These are phyloP conservation scores for Rhynchospora breviuscula DNA, from an alignment of 176 grass and related monocot species.

Conservation along the genomic window DNA sequence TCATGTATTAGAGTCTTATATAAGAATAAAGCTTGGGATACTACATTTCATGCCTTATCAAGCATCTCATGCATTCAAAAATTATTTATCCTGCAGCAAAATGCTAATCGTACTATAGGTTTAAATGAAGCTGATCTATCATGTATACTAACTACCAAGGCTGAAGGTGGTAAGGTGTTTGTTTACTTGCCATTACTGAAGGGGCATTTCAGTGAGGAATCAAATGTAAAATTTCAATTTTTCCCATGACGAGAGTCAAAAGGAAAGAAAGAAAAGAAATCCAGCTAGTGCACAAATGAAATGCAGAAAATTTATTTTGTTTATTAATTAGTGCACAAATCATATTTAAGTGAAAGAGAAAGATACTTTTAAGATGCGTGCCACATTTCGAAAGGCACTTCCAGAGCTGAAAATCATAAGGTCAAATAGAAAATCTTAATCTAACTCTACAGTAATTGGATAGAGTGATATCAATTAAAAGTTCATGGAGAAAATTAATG, in stretches of 20 bases:
- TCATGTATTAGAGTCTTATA: background rate
- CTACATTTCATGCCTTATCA: no score
- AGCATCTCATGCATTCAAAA: no score
- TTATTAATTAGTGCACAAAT: background rate
- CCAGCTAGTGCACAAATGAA: background rate
- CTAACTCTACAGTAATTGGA: background rate
- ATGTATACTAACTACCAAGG: background rate
- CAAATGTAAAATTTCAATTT: background rate
- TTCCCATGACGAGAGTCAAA: background rate
- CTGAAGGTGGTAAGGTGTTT: background rate
- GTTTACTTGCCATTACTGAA: background rate
- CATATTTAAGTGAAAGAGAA: background rate
- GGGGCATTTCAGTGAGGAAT: background rate
- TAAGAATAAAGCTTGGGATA: background rate
- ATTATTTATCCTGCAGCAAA: no score
- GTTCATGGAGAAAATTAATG: background rate
- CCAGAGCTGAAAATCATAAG: conserved; percentile 30
- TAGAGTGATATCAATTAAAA: background rate
- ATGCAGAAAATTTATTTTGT: conserved; percentile 2
- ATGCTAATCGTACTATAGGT: no score
- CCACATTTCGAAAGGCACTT: conserved; percentile 31
- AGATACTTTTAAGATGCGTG: conserved; percentile 38
- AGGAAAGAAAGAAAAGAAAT: background rate
- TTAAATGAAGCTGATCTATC: no score
- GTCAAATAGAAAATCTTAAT: background rate